Evolutionary conservation across 441 rosid species (phyloP).

Genomic region (Dalechampia spathulata): DNA sequence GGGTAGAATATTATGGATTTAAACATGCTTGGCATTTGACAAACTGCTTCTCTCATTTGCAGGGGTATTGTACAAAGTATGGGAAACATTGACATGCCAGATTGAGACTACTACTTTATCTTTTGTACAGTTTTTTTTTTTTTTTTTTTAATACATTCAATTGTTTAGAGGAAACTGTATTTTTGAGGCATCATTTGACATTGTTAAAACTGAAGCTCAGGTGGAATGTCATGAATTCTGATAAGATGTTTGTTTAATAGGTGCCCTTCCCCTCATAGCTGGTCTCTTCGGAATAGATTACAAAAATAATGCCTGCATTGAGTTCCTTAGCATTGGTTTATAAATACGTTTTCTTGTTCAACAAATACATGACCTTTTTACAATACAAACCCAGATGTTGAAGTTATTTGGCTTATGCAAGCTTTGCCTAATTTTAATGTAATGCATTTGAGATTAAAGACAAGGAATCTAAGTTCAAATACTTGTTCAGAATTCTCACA

Average conservation of each 20-base stretch:
- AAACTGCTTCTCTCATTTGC: slow-evolving; percentile 30
- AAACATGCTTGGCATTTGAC: slow-evolving; percentile 14
- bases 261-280: neutral
- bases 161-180: slow-evolving; percentile 7
- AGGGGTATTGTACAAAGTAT: slow-evolving; percentile 71
- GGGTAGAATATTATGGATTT: slow-evolving; percentile 5
- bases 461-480: neutral
- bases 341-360: neutral
- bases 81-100: slow-evolving; percentile 49
- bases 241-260: slow-evolving; percentile 7
- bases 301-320: neutral
- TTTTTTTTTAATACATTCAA: neutral
- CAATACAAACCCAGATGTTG: neutral
- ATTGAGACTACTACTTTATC: slow-evolving; percentile 20
- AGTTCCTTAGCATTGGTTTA: neutral
- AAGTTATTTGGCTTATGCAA: neutral
- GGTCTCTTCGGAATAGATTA: slow-evolving; percentile 5
- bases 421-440: neutral
- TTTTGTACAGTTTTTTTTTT: slow-evolving; percentile 26
- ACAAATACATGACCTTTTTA: neutral
- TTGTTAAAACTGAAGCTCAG: slow-evolving; percentile 17
- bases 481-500: neutral
- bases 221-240: slow-evolving; percentile 17
- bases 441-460: neutral
- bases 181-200: slow-evolving; percentile 15